Percentiles rank a stretch among this genome's conserved stretches.
Evolutionary conservation across 2,329 filamentous ascomycete species (phyloP).

Genomic region (Pyrenochaeta sp.): DNA sequence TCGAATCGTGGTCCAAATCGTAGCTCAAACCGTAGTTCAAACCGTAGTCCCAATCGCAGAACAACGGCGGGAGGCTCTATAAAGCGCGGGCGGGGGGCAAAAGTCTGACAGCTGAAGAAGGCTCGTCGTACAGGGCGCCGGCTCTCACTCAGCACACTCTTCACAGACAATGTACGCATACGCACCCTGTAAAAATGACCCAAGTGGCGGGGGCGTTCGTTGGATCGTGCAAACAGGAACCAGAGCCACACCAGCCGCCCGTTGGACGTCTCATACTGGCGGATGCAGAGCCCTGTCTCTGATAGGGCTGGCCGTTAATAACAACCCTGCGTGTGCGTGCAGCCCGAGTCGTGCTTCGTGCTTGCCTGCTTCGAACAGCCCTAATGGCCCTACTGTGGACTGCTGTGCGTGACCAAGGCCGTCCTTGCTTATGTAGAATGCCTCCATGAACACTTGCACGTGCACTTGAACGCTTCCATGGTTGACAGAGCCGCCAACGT

Average conservation of each 20-base stretch:
- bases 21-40: not conserved
- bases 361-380: not conserved
- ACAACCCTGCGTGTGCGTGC: constrained; percentile 20
- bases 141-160: constrained; percentile 28
- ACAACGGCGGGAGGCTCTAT: constrained; percentile 20
- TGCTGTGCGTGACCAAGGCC: constrained; percentile 4
- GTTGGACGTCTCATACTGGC: constrained; percentile 36
- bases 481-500: constrained; percentile 7
- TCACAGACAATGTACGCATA: constrained; percentile 21
- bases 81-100: constrained; percentile 9
- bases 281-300: constrained; percentile 24
- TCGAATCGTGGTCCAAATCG: not conserved
- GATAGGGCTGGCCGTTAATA: constrained; percentile 28
- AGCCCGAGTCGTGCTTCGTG: constrained; percentile 11
- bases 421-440: not conserved
- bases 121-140: constrained; percentile 20
- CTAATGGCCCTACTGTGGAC: not conserved
- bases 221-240: constrained; percentile 32
- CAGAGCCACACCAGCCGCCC: constrained; percentile 30
- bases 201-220: constrained; percentile 30
- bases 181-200: constrained; percentile 1
- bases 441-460: constrained; percentile 2
- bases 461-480: constrained; percentile 1
- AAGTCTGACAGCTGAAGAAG: constrained; percentile 26
- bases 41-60: constrained; percentile 8